Evolutionary conservation across 208 protist species (phyloP).

Genomic region (Crithidia mellificae): DNA sequence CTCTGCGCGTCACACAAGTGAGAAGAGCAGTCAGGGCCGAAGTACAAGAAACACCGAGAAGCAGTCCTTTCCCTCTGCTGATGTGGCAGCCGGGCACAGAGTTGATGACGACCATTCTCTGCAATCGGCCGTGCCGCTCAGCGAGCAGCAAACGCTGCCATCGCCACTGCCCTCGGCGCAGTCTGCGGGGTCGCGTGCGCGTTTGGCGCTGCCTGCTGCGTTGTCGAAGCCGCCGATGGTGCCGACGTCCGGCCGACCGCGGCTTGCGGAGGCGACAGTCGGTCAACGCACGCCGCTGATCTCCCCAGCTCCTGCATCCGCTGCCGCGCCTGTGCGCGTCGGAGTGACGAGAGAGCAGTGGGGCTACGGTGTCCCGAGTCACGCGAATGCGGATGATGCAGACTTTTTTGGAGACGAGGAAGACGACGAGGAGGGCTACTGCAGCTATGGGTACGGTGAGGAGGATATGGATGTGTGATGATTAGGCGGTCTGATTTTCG

Average conservation of each 20-base stretch:
- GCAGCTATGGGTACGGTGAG: conserved; percentile 25
- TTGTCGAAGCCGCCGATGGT: conserved; percentile 29
- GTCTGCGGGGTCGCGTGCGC: neutral
- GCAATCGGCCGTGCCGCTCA: neutral
- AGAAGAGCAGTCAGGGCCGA: no score
- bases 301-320: neutral
- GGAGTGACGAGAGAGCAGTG: neutral
- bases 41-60: no score
- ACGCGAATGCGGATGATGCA: neutral
- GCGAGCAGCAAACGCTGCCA: no score
- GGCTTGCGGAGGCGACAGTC: neutral
- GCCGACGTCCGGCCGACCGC: neutral
- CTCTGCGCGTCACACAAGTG: no score
- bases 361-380: neutral
- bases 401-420: conserved; percentile 18
- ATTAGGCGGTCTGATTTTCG: no score
- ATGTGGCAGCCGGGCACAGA: no score
- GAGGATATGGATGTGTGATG: conserved; percentile 19
- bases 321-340: neutral
- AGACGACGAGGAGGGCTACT: conserved; percentile 27
- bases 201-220: conserved; percentile 5
- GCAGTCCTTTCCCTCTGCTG: no score
- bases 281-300: neutral
- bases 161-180: neutral
- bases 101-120: no score